phyloP scores from a whole-genome alignment of 768 basidiomycete genomes.

The Suillus subalutaceus region DNA sequence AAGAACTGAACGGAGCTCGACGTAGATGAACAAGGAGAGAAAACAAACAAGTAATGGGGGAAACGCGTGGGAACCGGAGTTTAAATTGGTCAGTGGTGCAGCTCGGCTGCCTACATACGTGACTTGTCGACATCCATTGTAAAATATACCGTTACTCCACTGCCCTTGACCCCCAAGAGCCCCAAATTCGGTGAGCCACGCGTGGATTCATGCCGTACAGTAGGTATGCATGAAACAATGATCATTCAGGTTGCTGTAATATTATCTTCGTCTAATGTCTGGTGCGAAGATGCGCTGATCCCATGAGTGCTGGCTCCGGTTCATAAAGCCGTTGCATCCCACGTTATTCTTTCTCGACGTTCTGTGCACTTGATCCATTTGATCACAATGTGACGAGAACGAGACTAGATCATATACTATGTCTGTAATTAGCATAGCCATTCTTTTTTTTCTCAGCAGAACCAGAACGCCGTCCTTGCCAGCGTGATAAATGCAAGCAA shows the following conservation, averaged over 20 bases:
- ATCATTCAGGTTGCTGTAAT: background rate
- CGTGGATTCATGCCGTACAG: background rate
- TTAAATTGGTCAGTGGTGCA: slow-evolving; percentile 37
- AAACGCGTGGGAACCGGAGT: slow-evolving; percentile 53
- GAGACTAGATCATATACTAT: background rate
- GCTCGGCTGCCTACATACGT: background rate
- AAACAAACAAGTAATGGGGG: slow-evolving; percentile 42
- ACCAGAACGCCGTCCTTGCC: background rate
- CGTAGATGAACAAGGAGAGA: slow-evolving; percentile 38
- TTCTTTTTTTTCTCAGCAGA: slow-evolving; percentile 3
- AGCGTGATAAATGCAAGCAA: background rate
- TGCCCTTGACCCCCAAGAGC: slow-evolving; percentile 2
- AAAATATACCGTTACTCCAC: background rate
- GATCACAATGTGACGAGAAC: slow-evolving; percentile 1
- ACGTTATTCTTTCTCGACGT: background rate
- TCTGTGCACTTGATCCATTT: background rate
- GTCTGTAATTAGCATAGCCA: slow-evolving; percentile 3
- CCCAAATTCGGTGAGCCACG: background rate
- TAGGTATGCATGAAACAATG: background rate
- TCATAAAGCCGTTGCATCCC: background rate
- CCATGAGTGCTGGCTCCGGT: background rate
- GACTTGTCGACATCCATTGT: background rate
- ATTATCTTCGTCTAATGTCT: background rate
- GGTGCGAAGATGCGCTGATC: background rate
- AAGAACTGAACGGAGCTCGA: slow-evolving; percentile 29